Evolutionary conservation across 2,329 filamentous ascomycete genomes (phyloP), one percentile per base, ranked within the genome.

Genomic region (Hymenoscyphus infarciens): DNA sequence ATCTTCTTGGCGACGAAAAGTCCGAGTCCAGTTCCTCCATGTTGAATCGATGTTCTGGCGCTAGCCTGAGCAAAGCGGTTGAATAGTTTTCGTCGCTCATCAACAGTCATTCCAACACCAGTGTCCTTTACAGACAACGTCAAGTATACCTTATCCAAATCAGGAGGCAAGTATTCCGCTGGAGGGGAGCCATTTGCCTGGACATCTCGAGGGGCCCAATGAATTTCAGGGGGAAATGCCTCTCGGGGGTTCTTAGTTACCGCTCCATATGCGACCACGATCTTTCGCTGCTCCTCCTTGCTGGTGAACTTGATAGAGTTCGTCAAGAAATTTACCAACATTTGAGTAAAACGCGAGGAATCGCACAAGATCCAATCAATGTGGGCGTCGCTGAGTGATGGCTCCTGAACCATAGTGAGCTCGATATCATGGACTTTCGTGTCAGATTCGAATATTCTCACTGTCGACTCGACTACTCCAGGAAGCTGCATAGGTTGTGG

Each of bases 261-360:
- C 11, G 35, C 59, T 74, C 61, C 61, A 52, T 66, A 60, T 8
- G 74, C 75, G 1, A 85, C 77, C 1, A 75, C 76, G 38, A 86
- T 81, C 52, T 84, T 83, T 7, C 86, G 82, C 13, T 79, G 83
- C 16, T 80, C 79, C 19, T 87, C 84, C 0, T 81, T 81, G 39
- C 86, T 86, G 0, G 91, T 94, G 71, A 93, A 94, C 70, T 94
- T 94, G 74, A 94, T 87, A 0, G 90, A 89, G 70, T 94, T 94
- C 7, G 89, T 91, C 8, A 90, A 83, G 1, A 94, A 80, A 69
- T 94, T 94, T 73, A 94, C 92, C 3, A 93, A 79, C 0, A 93
- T 88, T 74, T 94, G 90, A 59, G 90, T 82, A 57, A 94, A 85
- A 27, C 90, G 82, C 16, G 87, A 89, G 0, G 90, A 87, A 72